Evolutionary conservation across 768 basidiomycete species (phyloP), one percentile per base, ranked within the genome.

Genomic region (Candolleomyces eurysporus): DNA sequence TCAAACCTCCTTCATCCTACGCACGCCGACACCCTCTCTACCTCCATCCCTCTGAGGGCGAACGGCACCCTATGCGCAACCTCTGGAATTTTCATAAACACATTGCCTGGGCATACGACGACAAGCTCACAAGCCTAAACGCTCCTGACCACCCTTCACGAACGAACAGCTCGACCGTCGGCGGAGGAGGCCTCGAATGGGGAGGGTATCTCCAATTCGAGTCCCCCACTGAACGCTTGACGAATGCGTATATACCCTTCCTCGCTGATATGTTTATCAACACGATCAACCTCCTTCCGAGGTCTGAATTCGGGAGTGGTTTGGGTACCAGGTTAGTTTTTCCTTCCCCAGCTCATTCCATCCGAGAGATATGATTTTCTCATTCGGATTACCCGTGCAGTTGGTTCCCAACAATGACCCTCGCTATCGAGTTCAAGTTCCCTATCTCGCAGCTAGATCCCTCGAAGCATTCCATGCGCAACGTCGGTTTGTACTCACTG

Each of bases 381-480:
- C n/a, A n/a, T n/a, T n/a, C n/a, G n/a, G n/a, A 32, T 9, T 32
- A 14, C 43, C 16, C 52, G 10, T 60, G 52, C 57, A 86, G 84
- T 43, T 88, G 87, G 88, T 84, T 75, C 66, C 85, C 87, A 14
- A 90, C 89, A 0, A 76, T 90, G 73, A 77, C 79, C 0, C 74
- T 89, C 61, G 74, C 82, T 0, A 63, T 90, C 22, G 86, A 89
- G 63, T 90, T 87, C 76, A 88, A 87, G 66, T 78, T 78, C 39
- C 82, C 82, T 13, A 78, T 89, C 43, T 40, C 55, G 19, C n/a
- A 19, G 11, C 40, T 61, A 0, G 40, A 31, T n/a, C 84, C 87
- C 7, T 62, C 63, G 26, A 64, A 67, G 10, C 73, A 83, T 66
- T 77, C 86, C 0, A 63, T 69, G 59, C 80, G 85, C 10, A 86